Evolutionary conservation across 73 alveolate genomes (phyloP), one percentile per base, ranked within the genome.

Genomic region (Paramecium bursaria): DNA sequence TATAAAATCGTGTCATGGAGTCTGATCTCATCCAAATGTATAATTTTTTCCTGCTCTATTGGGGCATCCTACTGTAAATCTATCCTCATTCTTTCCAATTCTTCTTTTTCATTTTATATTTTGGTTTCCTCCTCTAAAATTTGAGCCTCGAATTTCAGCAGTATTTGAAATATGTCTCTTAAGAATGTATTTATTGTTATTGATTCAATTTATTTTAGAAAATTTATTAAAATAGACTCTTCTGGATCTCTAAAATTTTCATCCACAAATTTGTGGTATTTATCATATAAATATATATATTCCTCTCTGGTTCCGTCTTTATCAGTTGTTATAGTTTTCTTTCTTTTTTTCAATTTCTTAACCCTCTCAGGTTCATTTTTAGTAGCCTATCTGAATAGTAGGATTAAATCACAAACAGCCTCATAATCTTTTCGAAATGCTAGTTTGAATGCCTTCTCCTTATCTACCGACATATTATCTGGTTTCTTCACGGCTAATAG

Each of bases 311-410:
- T 39, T 7, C 11, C 52, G 31, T 57, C 76, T 11, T 33, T 6
- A 5, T 57, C 39, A n/a, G n/a, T n/a, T n/a, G n/a, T n/a, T n/a
- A n/a, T n/a, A n/a, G n/a, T n/a, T 57, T 26, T 57, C 4, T 26
- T 29, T 10, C 44, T 67, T 47, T 67, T 67, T 67, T 57, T 67
- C 13, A 67, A 67, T 67, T 42, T 19, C 19, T 47, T 67, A 30
- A 67, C 44, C 7, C 14, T 33, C 44, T 47, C 17, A 39, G 19
- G 15, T 4, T 31, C 44, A 11, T 67, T 25, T 3, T 57, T 57
- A 7, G 5, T 39, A 3, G 55, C 50, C 19, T 67, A 39, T 30
- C 44, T 67, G 35, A 67, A 67, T 39, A 67, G 44, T 39, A 67
- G 7, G 2, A 67, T 67, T 2, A 67, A 39, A 19, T 67, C 82